Conservation (phyloP, 2,329 filamentous ascomycete species). For the Sporothrix schenckii region DNA sequence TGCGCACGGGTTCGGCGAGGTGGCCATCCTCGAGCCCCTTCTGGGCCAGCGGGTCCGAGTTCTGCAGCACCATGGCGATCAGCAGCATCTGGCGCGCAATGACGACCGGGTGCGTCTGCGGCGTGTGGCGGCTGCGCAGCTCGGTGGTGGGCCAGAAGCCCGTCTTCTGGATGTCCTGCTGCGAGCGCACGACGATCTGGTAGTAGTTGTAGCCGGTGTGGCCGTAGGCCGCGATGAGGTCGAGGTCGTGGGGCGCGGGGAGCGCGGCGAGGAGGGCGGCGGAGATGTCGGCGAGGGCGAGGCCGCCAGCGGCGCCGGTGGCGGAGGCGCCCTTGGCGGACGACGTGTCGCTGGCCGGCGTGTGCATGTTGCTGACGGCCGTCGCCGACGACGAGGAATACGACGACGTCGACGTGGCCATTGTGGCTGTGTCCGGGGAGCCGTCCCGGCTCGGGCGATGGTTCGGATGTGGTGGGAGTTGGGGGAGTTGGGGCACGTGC, state of each 20-base stretch:
- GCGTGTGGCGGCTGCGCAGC: slow-evolving; percentile 9
- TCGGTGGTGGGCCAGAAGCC: slow-evolving; percentile 27
- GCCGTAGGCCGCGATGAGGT: slow-evolving; percentile 23
- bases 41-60: slow-evolving; percentile 33
- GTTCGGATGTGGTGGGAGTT: not conserved
- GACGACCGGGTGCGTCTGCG: slow-evolving; percentile 38
- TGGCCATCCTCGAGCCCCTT: not conserved
- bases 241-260: slow-evolving; percentile 29
- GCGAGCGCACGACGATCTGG: slow-evolving; percentile 30
- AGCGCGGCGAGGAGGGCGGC: slow-evolving; percentile 27
- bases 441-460: slow-evolving; percentile 1
- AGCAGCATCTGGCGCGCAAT: slow-evolving; percentile 44
- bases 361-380: slow-evolving; percentile 14
- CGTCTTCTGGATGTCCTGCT: slow-evolving; percentile 18
- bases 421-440: not conserved
- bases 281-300: slow-evolving; percentile 22
- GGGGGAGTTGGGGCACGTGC: slow-evolving; percentile 27
- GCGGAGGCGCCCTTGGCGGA: not conserved
- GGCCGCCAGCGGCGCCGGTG: not conserved
- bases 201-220: slow-evolving; percentile 24
- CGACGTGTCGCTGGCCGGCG: slow-evolving; percentile 11
- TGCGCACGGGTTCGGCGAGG: slow-evolving; percentile 37
- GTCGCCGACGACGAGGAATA: not conserved
- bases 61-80: slow-evolving; percentile 43
- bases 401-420: not conserved